Evolutionary conservation across 441 rosid species (phyloP), one percentile per base, ranked within the genome.

Genomic region (Francoa sonchifolia): DNA sequence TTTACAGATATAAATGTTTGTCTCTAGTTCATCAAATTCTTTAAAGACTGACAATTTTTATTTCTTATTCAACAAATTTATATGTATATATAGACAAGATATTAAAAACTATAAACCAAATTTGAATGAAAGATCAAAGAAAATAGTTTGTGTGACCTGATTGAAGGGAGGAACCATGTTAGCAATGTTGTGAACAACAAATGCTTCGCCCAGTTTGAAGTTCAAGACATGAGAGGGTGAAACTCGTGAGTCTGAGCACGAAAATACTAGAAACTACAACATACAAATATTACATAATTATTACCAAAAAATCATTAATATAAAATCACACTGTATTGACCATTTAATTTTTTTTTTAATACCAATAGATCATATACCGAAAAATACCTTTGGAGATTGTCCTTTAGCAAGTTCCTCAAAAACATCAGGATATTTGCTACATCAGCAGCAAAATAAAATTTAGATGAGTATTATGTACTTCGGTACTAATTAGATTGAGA

Each of bases 211-310:
- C 2, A 96, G 98, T 67, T 80, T 79, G 58, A 90, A 90, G 63
- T 80, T 58, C 52, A 90, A 75, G 54, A 90, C 58, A 23, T 86
- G 99, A 2, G 99, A 82, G 5, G 99, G 99, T 47, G 96, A 86
- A 4, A 90, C 98, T 40, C 98, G 63, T 4, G 98, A 85, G 63
- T 90, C 98, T 11, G 98, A 86, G 76, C 98, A 90, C 4, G 96
- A 96, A 42, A 90, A 86, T 17, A 80, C 93, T 78, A 90, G 3
- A 66, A 86, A 90, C 98, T 90, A 77, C 76, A 69, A 16, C 0
- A 41, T 21, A 32, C 9, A 18, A n/a, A 13, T 13, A 30, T 52
- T 18, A 0, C 13, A 47, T 10, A 0, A 19, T 26, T 19, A 38
- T 46, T 40, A 23, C 35, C 17, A 18, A 13, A 42, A 8, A 26